Conservation (phyloP, 352 stramenopile genomes). For the Pythium myriotylum region DNA sequence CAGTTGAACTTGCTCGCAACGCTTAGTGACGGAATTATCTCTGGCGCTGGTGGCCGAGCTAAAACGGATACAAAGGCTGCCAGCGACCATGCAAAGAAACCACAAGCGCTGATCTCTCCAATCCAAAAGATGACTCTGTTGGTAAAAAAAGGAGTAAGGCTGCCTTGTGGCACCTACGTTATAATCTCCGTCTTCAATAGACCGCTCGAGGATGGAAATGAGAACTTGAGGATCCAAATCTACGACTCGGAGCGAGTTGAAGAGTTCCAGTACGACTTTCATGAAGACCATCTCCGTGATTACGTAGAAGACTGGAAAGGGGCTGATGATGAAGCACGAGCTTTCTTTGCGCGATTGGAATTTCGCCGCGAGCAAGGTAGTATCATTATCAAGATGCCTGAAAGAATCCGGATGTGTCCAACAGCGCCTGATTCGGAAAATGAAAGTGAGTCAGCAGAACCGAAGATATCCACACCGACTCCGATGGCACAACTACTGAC, state of each 20-base stretch:
- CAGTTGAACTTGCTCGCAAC: slow-evolving; percentile 19
- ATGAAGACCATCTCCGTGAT: slow-evolving; percentile 58
- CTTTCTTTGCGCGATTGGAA: slow-evolving; percentile 56
- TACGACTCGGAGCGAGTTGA: slow-evolving; percentile 74
- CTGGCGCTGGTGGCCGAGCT: neutral
- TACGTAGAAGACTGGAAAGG: slow-evolving; percentile 49
- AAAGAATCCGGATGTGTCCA: slow-evolving; percentile 29
- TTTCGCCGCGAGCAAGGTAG: slow-evolving; percentile 63
- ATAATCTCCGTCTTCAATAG: slow-evolving; percentile 72
- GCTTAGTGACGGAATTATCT: neutral
- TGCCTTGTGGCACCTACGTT: slow-evolving; percentile 63
- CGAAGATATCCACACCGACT: slow-evolving; percentile 12
- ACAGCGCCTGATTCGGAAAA: neutral
- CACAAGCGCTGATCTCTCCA: slow-evolving; percentile 30
- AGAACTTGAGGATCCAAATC: slow-evolving; percentile 71
- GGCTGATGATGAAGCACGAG: slow-evolving; percentile 38
- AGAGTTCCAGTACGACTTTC: slow-evolving; percentile 80
- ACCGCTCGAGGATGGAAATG: slow-evolving; percentile 70
- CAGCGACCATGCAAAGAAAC: slow-evolving; percentile 13
- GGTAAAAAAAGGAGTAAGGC: slow-evolving; percentile 56
- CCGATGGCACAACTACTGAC: slow-evolving; percentile 25
- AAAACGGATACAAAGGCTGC: neutral
- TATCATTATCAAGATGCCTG: slow-evolving; percentile 72
- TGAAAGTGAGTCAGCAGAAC: neutral
- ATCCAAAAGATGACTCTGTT: slow-evolving; percentile 64